These are phyloP conservation scores for Cyberlindnera amylophila DNA, from an alignment of 805 yeast species.

Conservation along the genomic window DNA sequence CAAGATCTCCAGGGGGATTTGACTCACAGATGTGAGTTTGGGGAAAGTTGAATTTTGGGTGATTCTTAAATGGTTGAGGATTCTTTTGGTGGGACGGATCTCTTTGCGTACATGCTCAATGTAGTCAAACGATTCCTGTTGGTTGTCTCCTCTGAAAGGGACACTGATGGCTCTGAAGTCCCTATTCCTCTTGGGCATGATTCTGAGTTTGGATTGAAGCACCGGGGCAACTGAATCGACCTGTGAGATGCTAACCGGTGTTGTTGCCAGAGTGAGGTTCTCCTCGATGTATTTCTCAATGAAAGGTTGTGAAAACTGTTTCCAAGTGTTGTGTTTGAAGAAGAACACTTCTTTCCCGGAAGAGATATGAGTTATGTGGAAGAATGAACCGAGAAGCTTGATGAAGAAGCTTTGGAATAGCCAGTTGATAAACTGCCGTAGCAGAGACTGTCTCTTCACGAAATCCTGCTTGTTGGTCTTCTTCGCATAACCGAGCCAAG, in stretches of 20 bases:
- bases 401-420: conserved; percentile 44
- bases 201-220: conserved; percentile 35
- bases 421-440: conserved; percentile 54
- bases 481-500: conserved; percentile 54
- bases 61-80: conserved; percentile 33
- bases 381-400: conserved; percentile 47
- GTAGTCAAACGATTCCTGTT: conserved; percentile 33
- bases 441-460: conserved; percentile 32
- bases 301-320: conserved; percentile 37
- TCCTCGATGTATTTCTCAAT: conserved; percentile 37
- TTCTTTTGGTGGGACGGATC: conserved; percentile 41
- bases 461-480: conserved; percentile 41
- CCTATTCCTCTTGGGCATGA: conserved; percentile 53
- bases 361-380: conserved; percentile 63
- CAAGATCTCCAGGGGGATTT: conserved; percentile 39
- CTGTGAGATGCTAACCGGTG: conserved; percentile 15
- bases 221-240: conserved; percentile 21
- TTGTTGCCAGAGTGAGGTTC: conserved; percentile 30
- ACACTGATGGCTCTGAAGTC: conserved; percentile 60
- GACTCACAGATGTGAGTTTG: conserved; percentile 39
- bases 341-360: conserved; percentile 38
- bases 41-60: conserved; percentile 27
- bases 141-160: conserved; percentile 41
- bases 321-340: conserved; percentile 63
- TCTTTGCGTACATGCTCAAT: conserved; percentile 33